A percentile compares a stretch with the other conserved stretches of the same genome.
phyloP scores from a whole-genome alignment of 1,284 basidiomycete genomes.

The Phellopilus nigrolimitatus region DNA sequence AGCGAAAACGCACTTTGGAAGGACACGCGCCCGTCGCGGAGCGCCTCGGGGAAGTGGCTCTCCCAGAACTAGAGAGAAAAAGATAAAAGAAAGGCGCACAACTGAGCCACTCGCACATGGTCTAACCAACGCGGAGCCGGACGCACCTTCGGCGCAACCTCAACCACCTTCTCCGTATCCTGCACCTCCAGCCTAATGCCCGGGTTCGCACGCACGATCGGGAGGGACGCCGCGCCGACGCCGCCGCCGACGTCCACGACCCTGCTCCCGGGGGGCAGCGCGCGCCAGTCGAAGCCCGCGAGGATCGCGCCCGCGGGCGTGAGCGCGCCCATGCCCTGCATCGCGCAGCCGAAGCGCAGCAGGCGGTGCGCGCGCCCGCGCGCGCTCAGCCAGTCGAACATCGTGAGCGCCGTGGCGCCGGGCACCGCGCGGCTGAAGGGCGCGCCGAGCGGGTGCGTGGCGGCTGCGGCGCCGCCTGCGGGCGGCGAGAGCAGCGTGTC shows the following conservation, averaged over 20 bases:
- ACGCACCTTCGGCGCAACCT: conserved; percentile 8
- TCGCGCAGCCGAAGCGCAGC: conserved; percentile 32
- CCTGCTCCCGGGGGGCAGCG: conserved; percentile 10
- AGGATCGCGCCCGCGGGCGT: conserved; percentile 7
- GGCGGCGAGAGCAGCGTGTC: conserved; percentile 33
- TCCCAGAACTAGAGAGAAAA: conserved; percentile 26
- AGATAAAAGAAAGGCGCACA: no score
- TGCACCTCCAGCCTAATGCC: conserved; percentile 23
- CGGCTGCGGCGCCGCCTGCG: conserved; percentile 26
- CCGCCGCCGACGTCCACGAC: conserved; percentile 26
- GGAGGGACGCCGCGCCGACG: conserved; percentile 20
- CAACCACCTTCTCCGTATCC: conserved; percentile 18
- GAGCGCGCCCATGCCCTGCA: conserved; percentile 30
- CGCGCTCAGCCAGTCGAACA: conserved; percentile 13
- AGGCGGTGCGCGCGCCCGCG: conserved; percentile 30
- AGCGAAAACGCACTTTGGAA: conserved; percentile 21
- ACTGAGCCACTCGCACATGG: background rate
- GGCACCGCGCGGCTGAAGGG: conserved; percentile 27
- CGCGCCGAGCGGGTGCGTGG: conserved; percentile 27
- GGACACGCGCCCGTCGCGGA: conserved; percentile 24
- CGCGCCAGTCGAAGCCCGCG: conserved; percentile 19
- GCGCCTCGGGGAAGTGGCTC: conserved; percentile 22
- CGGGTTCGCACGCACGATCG: conserved; percentile 15
- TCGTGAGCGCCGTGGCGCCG: background rate
- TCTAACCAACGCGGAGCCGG: background rate